Conservation (phyloP, 345 rosid genomes). For the Eucalyptus sp. region DNA sequence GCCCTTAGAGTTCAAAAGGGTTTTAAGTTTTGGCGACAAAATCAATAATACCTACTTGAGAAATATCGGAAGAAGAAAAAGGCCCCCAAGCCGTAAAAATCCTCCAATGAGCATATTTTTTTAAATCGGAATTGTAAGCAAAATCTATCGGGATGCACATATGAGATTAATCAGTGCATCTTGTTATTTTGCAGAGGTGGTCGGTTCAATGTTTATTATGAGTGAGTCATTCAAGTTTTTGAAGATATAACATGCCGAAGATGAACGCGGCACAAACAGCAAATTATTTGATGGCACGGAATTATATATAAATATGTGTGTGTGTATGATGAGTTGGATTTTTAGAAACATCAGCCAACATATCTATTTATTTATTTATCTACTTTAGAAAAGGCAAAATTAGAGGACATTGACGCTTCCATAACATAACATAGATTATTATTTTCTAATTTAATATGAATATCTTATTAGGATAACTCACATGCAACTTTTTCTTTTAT, state of each 20-base stretch:
- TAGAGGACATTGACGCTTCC: background rate
- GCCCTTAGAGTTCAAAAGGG: background rate
- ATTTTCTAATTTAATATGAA: too few relatives aligned
- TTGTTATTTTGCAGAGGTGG: background rate
- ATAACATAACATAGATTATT: too few relatives aligned
- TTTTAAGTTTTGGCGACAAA: background rate
- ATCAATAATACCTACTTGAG: background rate
- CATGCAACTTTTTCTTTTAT: background rate
- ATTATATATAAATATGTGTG: too few relatives aligned
- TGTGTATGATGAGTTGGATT: background rate
- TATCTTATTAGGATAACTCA: background rate
- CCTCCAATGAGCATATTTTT: background rate
- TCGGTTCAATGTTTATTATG: background rate
- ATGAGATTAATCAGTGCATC: background rate
- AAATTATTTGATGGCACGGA: background rate
- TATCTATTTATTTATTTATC: background rate
- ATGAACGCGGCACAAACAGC: background rate
- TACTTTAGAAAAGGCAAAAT: background rate
- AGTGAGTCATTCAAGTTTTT: background rate
- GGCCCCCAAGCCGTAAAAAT: background rate
- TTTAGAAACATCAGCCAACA: background rate
- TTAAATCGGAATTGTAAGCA: background rate
- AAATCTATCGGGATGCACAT: background rate
- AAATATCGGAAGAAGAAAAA: background rate
- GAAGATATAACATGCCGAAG: background rate